These are phyloP conservation scores for Ophiorrhiza pumila DNA, from an alignment of 257 asterid genomes.

Conservation along the genomic window DNA sequence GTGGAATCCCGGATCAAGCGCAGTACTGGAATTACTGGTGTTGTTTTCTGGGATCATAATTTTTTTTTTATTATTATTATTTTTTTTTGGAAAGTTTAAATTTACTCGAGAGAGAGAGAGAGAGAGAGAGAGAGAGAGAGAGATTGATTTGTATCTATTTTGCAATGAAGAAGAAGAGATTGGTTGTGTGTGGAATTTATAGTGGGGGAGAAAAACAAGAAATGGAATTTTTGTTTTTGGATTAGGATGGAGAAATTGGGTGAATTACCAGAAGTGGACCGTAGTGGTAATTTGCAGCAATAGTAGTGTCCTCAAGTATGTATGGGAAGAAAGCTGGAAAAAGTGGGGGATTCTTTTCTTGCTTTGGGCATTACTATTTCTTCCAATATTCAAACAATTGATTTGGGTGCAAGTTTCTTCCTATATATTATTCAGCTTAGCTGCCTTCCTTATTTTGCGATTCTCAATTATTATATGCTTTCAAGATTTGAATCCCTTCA, in stretches of 20 bases:
- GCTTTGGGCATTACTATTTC: conserved; percentile 31
- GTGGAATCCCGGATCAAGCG: neutral
- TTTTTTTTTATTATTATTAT: too few species aligned
- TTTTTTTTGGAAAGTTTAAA: too few species aligned
- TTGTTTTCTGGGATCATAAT: neutral
- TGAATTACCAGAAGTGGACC: conserved; percentile 3
- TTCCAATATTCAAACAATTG: conserved; percentile 21
- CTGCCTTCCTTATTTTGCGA: neutral
- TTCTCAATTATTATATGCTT: neutral
- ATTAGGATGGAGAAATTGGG: neutral
- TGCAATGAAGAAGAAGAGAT: conserved; percentile 3
- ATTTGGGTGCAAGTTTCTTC: conserved; percentile 30
- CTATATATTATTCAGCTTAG: neutral
- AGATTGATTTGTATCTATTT: neutral
- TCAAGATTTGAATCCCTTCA: neutral
- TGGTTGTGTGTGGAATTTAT: neutral
- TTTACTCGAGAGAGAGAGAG: too few species aligned
- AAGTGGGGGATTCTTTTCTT: conserved; percentile 33
- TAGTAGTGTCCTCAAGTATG: too few species aligned
- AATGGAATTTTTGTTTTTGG: neutral
- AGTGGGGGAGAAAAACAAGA: neutral
- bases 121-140: too few species aligned
- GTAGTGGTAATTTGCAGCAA: too few species aligned
- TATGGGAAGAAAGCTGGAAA: neutral
- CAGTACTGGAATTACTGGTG: conserved; percentile 9